Base-by-base conservation (phyloP, 192 early-diverging fungal species). In the Globomyces pollinis-pini region DNA sequence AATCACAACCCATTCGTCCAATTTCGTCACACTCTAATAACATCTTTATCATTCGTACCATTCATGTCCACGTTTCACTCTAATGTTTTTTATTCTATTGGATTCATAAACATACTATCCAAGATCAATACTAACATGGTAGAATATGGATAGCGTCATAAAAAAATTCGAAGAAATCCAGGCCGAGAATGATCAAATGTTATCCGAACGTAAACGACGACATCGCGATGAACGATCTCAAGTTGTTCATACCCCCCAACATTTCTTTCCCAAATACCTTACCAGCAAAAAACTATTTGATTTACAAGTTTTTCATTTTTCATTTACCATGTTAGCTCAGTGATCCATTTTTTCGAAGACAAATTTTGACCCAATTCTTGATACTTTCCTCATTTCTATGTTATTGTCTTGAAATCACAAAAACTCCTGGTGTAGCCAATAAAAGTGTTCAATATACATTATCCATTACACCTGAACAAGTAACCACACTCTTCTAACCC, bases 331-430 rank as follows among this genome's bases (percentile, higher is more conserved):
- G 18, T 13, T 74, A 96, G 84, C 71, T 96, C 16, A 67, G 72
- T 11, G 94, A 98, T 57, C 72, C 84, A 24, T 71, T 80, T 50
- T 89, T 93, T 62, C 80, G 89, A 57, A 81, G 86, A 44, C 86
- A 87, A 56, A 72, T 90, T 3, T 69, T 93, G 16, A 65, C 91
- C 21, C 91, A 93, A 66, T 73, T 87, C 21, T 64, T 93, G 24
- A 88, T 93, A 13, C 68, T 88, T 15, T 61, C 86, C 11, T 79
- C 86, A 54, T 88, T 88, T 65, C 69, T 85, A 1, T 57, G 78
- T 2, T 26, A 54, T 39, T 36, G 68, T 68, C 11, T 66, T 76
- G 57, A 60, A 81, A 38, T 60, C 70, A 47, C 21, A 3, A 47
- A n/a, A 9, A 26, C 6, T 69, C 81, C 49, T 91, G 95, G 28